These are phyloP conservation scores for Phlebiopsis gigantea DNA, from an alignment of 768 basidiomycete species.

Conservation along the genomic window DNA sequence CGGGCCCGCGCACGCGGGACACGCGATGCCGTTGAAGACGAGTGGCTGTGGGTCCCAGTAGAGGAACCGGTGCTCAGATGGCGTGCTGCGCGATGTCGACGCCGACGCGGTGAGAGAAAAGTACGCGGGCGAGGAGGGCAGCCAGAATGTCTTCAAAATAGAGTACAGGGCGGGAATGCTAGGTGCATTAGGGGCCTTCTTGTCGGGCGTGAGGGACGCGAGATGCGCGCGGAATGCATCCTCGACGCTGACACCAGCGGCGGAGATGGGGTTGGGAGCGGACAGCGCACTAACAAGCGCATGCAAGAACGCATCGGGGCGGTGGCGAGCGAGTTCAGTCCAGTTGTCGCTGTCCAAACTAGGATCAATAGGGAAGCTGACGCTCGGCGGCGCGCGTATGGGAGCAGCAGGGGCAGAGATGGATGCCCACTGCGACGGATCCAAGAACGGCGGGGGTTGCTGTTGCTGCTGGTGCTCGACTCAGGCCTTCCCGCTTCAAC, in stretches of 20 bases:
- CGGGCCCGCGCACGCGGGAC: conserved; percentile 57
- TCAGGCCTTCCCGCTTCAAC: background rate
- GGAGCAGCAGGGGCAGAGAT: conserved; percentile 20
- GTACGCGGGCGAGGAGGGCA: conserved; percentile 73
- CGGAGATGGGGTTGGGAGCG: conserved; percentile 57
- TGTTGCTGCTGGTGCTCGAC: background rate
- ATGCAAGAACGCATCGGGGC: conserved; percentile 53
- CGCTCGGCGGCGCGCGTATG: conserved; percentile 12
- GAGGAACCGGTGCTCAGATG: conserved; percentile 73
- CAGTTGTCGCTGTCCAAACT: conserved; percentile 57
- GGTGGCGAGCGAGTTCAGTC: conserved; percentile 51
- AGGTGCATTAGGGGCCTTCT: conserved; percentile 37
- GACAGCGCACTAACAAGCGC: conserved; percentile 53
- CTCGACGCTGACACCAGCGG: conserved; percentile 58
- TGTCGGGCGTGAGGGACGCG: conserved; percentile 49
- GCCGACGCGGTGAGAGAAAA: conserved; percentile 73
- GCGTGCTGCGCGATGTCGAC: conserved; percentile 52
- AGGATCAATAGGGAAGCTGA: conserved; percentile 40
- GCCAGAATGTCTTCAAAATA: conserved; percentile 79
- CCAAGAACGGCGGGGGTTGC: conserved; percentile 5
- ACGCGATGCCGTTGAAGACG: conserved; percentile 76
- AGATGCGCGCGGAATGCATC: conserved; percentile 79
- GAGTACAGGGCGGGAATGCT: conserved; percentile 69
- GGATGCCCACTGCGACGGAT: conserved; percentile 18
- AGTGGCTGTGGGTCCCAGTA: conserved; percentile 86